Percentiles rank a stretch among this genome's conserved stretches.
phyloP scores from a whole-genome alignment of 139 green algal genomes.

The Dunaliella primolecta region DNA sequence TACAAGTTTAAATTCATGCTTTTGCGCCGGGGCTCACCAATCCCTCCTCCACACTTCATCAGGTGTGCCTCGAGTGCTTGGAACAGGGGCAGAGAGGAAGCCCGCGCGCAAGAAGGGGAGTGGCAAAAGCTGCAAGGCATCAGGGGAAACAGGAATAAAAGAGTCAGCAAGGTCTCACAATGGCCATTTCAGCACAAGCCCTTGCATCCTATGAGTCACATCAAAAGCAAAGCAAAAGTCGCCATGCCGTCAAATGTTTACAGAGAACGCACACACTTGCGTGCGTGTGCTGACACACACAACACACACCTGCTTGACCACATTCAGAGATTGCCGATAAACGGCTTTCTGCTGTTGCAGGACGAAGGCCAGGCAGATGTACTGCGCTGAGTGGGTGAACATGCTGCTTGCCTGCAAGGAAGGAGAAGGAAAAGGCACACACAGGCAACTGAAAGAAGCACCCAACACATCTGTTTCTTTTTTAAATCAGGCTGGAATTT shows the following conservation, averaged over 20 bases:
- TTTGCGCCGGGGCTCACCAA: constrained; percentile 61
- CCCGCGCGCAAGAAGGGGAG: constrained; percentile 67
- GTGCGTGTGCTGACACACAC: too few species aligned
- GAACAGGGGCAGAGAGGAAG: constrained; percentile 34
- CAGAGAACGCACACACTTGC: too few species aligned
- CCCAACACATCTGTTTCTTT: too few species aligned
- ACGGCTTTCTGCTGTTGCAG: constrained; percentile 58
- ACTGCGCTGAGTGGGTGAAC: constrained; percentile 65
- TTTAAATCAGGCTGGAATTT: too few species aligned
- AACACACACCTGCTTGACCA: constrained; percentile 33
- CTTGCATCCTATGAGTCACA: too few species aligned
- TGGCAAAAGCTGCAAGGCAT: constrained; percentile 55
- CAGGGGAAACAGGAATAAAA: not conserved
- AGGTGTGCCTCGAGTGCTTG: constrained; percentile 15
- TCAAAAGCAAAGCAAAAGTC: too few species aligned
- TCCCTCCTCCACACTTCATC: constrained; percentile 44
- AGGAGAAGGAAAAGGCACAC: not conserved
- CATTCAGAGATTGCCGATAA: constrained; percentile 51
- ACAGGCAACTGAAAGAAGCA: too few species aligned
- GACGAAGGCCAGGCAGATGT: constrained; percentile 69
- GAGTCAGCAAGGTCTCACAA: not conserved
- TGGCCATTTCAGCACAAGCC: too few species aligned
- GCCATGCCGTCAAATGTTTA: too few species aligned
- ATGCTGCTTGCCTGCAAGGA: constrained; percentile 33
- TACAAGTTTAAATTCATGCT: too few species aligned